Base-by-base conservation (phyloP, 140 eudicot species). In the Ambrosia hybrid region DNA sequence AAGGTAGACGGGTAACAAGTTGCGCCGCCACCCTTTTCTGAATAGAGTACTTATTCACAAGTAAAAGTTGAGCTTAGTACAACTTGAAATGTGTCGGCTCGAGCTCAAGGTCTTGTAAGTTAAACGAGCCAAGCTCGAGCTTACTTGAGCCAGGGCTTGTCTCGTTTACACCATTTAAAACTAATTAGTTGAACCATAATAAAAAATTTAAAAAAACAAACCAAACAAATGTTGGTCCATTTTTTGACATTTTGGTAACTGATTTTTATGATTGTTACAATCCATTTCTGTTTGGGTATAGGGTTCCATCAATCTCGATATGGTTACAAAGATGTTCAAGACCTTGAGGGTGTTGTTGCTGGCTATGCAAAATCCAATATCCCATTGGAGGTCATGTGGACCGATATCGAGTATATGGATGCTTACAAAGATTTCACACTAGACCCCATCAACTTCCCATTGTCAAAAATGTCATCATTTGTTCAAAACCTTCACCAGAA, bases 401-500 rank as follows among this genome's bases (percentile, higher is more conserved):
- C 95, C 1, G 95, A 92, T 75, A 92, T 89, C 26, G 96, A 92
- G 73, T 86, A 89, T 81, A 92, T 92, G 96, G 95, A 92, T 75
- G 91, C 80, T 41, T 92, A 48, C 71, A 92, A 91, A 82, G 96
- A 89, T 73, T 91, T 89, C 76, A 91, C 95, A 12, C 71, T 91
- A 10, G 98, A 91, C 63, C 98, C 98, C 17, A 45, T 84, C 14
- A 83, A 85, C 60, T 91, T 85, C 14, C 96, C 96, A 0, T 45
- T 57, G 53, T 85, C 76, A 26, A 65, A 80, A 68, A 79, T 86
- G 89, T 68, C 73, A 57, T 58, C 68, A 65, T 86, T 88, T 72
- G 67, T 83, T 17, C 66, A 73, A 49, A 72, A 16, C 6, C 91
- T 91, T 79, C 97, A 91, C 70, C 71, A 68, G 56, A 91, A 84